Percentiles rank a stretch among this genome's conserved stretches.
Evolutionary conservation across 2,329 filamentous ascomycete genomes (phyloP).

Genomic region (Elsinoe arachidis): DNA sequence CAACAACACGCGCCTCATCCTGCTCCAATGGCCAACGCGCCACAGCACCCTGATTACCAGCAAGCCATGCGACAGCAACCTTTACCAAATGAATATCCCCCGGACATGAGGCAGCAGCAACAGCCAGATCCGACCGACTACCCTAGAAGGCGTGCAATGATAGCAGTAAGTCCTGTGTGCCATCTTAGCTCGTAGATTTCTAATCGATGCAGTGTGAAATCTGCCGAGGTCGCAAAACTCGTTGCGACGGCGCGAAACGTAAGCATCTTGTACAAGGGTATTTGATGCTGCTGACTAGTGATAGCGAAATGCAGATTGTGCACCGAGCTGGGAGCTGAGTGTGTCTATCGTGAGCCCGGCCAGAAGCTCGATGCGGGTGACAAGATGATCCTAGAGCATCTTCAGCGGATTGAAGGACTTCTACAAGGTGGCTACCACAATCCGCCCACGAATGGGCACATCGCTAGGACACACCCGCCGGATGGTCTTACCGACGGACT

Average conservation of each 20-base stretch:
- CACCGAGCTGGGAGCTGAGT: slow-evolving; percentile 71
- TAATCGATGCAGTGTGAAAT: slow-evolving; percentile 22
- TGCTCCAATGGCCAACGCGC: neutral
- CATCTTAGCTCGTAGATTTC: too few species aligned
- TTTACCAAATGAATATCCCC: neutral
- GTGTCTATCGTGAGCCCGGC: slow-evolving; percentile 74
- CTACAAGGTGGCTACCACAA: slow-evolving; percentile 60
- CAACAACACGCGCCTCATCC: neutral
- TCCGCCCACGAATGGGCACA: slow-evolving; percentile 10
- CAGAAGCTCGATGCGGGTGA: slow-evolving; percentile 82
- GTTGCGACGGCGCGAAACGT: slow-evolving; percentile 24
- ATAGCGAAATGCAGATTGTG: slow-evolving; percentile 80
- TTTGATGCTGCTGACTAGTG: neutral
- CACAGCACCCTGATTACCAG: neutral
- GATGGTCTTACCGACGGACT: slow-evolving; percentile 46
- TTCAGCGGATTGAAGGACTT: slow-evolving; percentile 68
- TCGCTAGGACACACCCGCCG: slow-evolving; percentile 32
- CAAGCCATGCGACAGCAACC: slow-evolving; percentile 2
- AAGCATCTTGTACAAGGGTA: neutral
- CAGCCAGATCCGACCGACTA: slow-evolving; percentile 24
- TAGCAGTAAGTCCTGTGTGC: slow-evolving; percentile 17
- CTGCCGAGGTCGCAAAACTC: slow-evolving; percentile 26
- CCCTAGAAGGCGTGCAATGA: slow-evolving; percentile 26
- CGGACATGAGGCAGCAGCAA: slow-evolving; percentile 16
- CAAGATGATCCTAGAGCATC: slow-evolving; percentile 72